phyloP scores from a whole-genome alignment of 2,329 filamentous ascomycete genomes.

The Thielaviopsis cerberus region DNA sequence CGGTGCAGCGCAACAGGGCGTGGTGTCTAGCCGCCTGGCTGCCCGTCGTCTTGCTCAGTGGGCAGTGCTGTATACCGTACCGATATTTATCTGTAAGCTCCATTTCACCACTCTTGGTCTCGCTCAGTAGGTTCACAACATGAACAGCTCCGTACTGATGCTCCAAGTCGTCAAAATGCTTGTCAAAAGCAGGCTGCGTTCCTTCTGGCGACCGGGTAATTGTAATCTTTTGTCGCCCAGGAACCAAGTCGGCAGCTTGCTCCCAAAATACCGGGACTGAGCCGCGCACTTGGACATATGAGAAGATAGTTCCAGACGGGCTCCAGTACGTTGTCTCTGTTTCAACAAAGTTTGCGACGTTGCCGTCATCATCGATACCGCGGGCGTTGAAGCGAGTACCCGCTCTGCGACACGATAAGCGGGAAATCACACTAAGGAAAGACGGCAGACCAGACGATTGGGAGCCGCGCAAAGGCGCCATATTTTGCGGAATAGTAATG shows the following conservation, averaged over 20 bases:
- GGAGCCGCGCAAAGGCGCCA: constrained; percentile 39
- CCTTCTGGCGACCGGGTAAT: constrained; percentile 78
- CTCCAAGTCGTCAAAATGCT: constrained; percentile 78
- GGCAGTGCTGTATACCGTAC: constrained; percentile 55
- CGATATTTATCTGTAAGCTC: constrained; percentile 68
- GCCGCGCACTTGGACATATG: constrained; percentile 80
- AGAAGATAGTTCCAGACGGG: constrained; percentile 61
- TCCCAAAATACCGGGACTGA: constrained; percentile 97
- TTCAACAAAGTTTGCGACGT: constrained; percentile 98
- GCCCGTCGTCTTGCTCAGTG: constrained; percentile 38
- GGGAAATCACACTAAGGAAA: constrained; percentile 72
- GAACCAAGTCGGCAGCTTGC: constrained; percentile 69
- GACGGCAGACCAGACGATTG: constrained; percentile 56
- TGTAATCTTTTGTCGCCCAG: constrained; percentile 84
- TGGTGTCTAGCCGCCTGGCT: constrained; percentile 33
- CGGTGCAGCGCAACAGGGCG: constrained; percentile 58
- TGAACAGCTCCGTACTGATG: constrained; percentile 78
- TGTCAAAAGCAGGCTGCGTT: constrained; percentile 85
- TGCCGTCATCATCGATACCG: constrained; percentile 91
- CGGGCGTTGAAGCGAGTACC: constrained; percentile 94
- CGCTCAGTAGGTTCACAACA: constrained; percentile 84
- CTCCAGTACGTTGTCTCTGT: constrained; percentile 87
- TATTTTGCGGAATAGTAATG: constrained; percentile 61
- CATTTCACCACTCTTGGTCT: constrained; percentile 67
- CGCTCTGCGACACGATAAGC: constrained; percentile 74